Conservation (phyloP, 805 yeast species). For the Kurtzmaniella fragi region DNA sequence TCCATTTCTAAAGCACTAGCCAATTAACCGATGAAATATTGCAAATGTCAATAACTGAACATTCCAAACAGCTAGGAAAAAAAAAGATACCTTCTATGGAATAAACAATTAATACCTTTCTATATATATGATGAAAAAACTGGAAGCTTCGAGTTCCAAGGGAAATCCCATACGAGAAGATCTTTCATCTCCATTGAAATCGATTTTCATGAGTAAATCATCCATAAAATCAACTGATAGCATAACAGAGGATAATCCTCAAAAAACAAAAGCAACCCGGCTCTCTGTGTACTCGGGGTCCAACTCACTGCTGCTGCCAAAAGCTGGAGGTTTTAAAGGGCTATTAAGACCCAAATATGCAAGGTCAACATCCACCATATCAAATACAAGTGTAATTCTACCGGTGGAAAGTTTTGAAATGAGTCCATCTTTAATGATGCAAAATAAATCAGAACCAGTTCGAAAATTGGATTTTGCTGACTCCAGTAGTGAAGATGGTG, state of each 20-base stretch:
- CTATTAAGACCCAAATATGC: conserved; percentile 17
- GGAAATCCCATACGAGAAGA: background rate
- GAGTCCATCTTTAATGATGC: background rate
- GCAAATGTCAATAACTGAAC: too few relatives aligned
- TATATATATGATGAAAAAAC: too few relatives aligned
- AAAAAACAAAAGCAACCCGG: background rate
- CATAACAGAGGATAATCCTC: conserved; percentile 14
- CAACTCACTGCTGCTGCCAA: background rate
- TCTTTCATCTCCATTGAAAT: conserved; percentile 21
- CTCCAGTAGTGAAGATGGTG: conserved; percentile 20
- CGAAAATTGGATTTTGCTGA: conserved; percentile 36
- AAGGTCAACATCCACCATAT: conserved; percentile 14
- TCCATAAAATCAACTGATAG: conserved; percentile 21
- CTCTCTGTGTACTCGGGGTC: conserved; percentile 5
- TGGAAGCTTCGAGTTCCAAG: background rate
- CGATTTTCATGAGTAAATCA: conserved; percentile 18
- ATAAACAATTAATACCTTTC: too few relatives aligned
- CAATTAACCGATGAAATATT: too few relatives aligned
- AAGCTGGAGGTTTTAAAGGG: background rate
- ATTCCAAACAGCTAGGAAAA: too few relatives aligned
- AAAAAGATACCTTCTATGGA: too few relatives aligned
- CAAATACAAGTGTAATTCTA: background rate
- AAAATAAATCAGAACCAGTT: conserved; percentile 11
- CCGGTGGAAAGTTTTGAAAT: background rate
- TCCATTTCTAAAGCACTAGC: too few relatives aligned